Percentiles rank a stretch among this genome's conserved stretches.
Conservation (phyloP, 495 filamentous ascomycete genomes). For the Podospora tetraspora region DNA sequence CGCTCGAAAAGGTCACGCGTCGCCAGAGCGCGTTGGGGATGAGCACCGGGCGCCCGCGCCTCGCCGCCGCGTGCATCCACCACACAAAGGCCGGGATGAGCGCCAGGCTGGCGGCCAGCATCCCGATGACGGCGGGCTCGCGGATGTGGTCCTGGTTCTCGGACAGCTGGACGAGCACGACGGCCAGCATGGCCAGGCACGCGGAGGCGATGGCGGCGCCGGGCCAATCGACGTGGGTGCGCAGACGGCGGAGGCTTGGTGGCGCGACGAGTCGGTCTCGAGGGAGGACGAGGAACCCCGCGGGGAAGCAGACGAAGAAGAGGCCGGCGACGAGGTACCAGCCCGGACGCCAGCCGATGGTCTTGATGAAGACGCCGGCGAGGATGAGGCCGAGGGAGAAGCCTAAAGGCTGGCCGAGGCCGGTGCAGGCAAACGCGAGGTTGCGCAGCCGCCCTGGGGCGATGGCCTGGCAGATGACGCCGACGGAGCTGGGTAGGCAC, state of each 20-base stretch:
- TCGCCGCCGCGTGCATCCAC: too few relatives aligned
- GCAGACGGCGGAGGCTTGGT: neutral
- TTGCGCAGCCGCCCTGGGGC: constrained; percentile 42
- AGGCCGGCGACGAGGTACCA: constrained; percentile 16
- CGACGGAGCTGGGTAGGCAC: constrained; percentile 47
- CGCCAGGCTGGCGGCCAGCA: too few relatives aligned
- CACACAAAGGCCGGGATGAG: too few relatives aligned
- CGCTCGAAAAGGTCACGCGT: too few relatives aligned
- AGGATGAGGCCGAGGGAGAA: constrained; percentile 52
- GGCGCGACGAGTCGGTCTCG: neutral
- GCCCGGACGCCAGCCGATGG: constrained; percentile 15
- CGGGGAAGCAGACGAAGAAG: constrained; percentile 3
- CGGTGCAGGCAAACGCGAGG: constrained; percentile 47
- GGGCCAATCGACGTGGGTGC: constrained; percentile 16
- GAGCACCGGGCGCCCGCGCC: too few relatives aligned
- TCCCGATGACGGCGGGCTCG: too few relatives aligned
- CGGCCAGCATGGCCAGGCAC: neutral
- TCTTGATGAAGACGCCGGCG: constrained; percentile 46
- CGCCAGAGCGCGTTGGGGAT: too few relatives aligned
- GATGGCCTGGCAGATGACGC: constrained; percentile 36
- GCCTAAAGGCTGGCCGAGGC: constrained; percentile 47
- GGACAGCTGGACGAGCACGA: too few relatives aligned
- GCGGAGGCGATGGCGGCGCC: constrained; percentile 14
- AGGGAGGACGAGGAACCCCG: neutral
- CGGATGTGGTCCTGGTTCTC: too few relatives aligned